Evolutionary conservation across 352 stramenopile species (phyloP).

Genomic region (Globisporangium yorkense): DNA sequence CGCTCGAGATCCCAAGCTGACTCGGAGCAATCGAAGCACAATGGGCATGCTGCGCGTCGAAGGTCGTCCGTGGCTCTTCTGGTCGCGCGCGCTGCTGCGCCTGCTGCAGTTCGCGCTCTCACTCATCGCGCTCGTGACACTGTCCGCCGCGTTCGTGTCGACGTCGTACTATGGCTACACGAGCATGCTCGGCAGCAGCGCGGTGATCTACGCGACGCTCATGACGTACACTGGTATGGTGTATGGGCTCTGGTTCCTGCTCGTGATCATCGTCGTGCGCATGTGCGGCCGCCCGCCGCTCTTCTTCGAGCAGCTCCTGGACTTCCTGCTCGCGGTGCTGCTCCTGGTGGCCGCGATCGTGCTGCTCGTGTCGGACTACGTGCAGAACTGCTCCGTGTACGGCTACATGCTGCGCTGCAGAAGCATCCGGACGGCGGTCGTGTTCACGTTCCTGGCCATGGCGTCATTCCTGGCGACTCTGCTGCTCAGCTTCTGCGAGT

Average conservation of each 20-base stretch:
- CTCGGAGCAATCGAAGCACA: not conserved
- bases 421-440: conserved; percentile 37
- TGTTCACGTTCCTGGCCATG: conserved; percentile 66
- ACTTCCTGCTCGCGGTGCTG: conserved; percentile 46
- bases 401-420: conserved; percentile 66
- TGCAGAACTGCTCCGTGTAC: conserved; percentile 55
- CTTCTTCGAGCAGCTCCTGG: conserved; percentile 42
- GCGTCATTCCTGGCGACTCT: conserved; percentile 40
- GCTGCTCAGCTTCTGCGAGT: conserved; percentile 47
- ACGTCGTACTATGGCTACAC: conserved; percentile 64
- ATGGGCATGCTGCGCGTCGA: conserved; percentile 1
- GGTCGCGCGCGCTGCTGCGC: conserved; percentile 39
- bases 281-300: conserved; percentile 35
- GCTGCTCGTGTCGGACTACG: conserved; percentile 61
- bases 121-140: conserved; percentile 49
- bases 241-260: conserved; percentile 45
- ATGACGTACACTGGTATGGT: conserved; percentile 67
- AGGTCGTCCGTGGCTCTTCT: conserved; percentile 9
- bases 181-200: conserved; percentile 60
- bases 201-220: conserved; percentile 47
- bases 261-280: conserved; percentile 35
- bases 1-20: not conserved
- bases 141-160: conserved; percentile 53
- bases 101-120: conserved; percentile 57
- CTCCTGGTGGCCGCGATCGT: conserved; percentile 62